Evolutionary conservation across 805 yeast species (phyloP), one percentile per base, ranked within the genome.

Genomic region (Candida parachauliodes): DNA sequence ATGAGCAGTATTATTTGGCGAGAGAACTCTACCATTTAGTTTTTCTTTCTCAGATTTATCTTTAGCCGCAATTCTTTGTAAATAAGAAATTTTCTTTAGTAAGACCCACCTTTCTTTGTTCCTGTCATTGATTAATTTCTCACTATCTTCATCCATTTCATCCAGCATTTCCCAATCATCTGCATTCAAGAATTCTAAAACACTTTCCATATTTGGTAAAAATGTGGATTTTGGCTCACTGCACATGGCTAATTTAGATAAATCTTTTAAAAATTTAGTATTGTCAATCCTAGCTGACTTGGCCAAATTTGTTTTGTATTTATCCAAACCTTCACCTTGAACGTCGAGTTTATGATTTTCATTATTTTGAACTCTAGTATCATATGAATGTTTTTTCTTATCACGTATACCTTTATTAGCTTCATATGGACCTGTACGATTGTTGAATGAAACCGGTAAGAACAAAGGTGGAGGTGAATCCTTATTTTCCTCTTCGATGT

Each of bases 361-460:
- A 49, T 74, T 83, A 24, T 79, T 78, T 33, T 80, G 80, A 24
- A 89, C 80, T 54, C 98, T 76, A 0, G 89, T 74, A 57, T 91
- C 98, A 1, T 81, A 72, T 7, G 96, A 86, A 37, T 79, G 77
- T 39, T 79, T 77, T 63, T 91, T 91, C 52, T 76, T 78, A 42
- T 88, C 96, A 40, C 95, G 67, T 15, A 91, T 74, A 36, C 98
- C 98, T 27, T 67, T 62, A 53, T 91, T 91, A 20, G 87, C 95
- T 39, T 74, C 83, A 39, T 62, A 64, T 0, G 64, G 49, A 20
- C 97, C 96, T 0, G 96, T 94, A 51, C 94, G 72, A 52, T 86
- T 79, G 57, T 89, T 91, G 63, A 89, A 91, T 0, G 95, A 81
- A n/a, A 63, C 45, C 2, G 72, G 71, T 25, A 65, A 51, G 1